Evolutionary conservation across 495 filamentous ascomycete species (phyloP), one percentile per base, ranked within the genome.

Genomic region (Bombardia bombarda): DNA sequence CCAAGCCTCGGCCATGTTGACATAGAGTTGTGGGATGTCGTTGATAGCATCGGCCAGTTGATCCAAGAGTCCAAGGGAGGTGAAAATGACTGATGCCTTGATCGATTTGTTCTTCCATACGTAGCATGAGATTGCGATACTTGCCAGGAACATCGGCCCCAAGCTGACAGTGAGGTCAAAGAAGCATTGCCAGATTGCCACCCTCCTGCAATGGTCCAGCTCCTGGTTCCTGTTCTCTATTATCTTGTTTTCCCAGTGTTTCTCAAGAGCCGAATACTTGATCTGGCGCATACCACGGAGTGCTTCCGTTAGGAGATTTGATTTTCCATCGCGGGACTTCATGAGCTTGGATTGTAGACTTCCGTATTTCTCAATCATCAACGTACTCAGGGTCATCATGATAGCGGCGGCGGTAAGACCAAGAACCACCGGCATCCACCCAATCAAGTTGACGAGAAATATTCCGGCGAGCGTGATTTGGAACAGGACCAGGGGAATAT

Each of bases 211-310:
- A 1, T 72, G 70, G 1, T 45, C 45, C 3, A 89, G 73, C 53
- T 89, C 84, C 20, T 69, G 66, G 6, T 70, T 64, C 44, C 84
- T 71, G 20, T 70, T 71, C 10, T 66, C 64, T 17, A 64, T 51
- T 42, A 89, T 85, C 33, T 74, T 77, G 12, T 67, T 60, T 53
- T 85, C 70, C 82, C 84, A 87, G 44, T 78, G 70, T 17, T 60
- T 49, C 55, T 89, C 84, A 7, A 83, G 54, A 3, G 82, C 84
- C 1, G 81, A 82, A 51, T 85, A 84, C 45, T 86, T 85, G 55
- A 89, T 82, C 54, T 87, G 84, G 9, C 84, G 70, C 49, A 89
- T 87, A 38, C 78, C 84, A 45, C 82, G 74, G 7, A 89, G 53
- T 0, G 80, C 83, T 54, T 89, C 84, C 0, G 80, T 83, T 7